phyloP scores from a whole-genome alignment of 768 basidiomycete species.

The Kwoniella heveanensis region DNA sequence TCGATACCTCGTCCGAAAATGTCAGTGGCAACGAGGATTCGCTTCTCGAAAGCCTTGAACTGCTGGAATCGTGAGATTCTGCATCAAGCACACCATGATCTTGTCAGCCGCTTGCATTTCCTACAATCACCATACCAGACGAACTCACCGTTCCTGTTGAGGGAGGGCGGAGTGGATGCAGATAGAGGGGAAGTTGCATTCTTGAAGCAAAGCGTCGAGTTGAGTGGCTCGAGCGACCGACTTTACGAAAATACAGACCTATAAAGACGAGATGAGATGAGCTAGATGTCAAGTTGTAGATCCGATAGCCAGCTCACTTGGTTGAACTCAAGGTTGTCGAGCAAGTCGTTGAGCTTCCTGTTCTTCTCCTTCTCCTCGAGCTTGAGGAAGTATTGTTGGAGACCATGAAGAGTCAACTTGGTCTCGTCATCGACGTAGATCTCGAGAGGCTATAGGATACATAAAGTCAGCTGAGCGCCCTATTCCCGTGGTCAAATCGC shows the following conservation, averaged over 20 bases:
- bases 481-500: background rate
- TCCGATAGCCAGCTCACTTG: constrained; percentile 71
- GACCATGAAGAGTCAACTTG: constrained; percentile 93
- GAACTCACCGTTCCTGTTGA: constrained; percentile 94
- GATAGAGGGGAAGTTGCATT: constrained; percentile 98
- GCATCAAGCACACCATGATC: constrained; percentile 2
- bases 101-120: background rate
- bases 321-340: constrained; percentile 97
- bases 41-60: constrained; percentile 99
- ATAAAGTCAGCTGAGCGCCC: constrained; percentile 15
- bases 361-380: constrained; percentile 94
- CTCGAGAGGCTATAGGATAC: constrained; percentile 78
- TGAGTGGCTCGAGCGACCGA: constrained; percentile 96
- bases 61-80: constrained; percentile 94
- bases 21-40: constrained; percentile 96
- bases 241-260: constrained; percentile 99
- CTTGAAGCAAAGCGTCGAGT: constrained; percentile 89
- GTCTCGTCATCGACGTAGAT: constrained; percentile 99
- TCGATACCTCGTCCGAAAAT: constrained; percentile 99
- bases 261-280: too few species aligned
- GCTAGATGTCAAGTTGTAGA: too few species aligned
- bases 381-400: constrained; percentile 98
- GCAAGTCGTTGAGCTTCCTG: constrained; percentile 90
- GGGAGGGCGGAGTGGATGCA: constrained; percentile 91
- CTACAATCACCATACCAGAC: too few species aligned